Conservation (phyloP, 2,329 filamentous ascomycete species). For the Colletotrichum limetticola region DNA sequence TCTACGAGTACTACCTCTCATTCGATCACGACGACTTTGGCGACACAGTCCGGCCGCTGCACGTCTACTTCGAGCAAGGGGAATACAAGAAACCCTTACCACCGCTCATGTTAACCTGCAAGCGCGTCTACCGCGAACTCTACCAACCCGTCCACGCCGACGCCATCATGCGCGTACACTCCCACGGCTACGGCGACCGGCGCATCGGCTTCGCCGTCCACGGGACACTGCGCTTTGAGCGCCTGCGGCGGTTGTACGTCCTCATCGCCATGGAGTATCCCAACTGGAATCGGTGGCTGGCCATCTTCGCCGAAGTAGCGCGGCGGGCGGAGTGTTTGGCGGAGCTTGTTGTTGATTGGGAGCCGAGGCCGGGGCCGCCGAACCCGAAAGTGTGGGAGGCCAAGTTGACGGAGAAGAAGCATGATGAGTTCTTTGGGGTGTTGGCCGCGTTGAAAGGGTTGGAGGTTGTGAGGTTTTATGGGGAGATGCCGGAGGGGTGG, state of each 20-base stretch:
- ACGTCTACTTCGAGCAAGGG: slow-evolving; percentile 28
- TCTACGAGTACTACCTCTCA: slow-evolving; percentile 28
- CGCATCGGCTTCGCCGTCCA: slow-evolving; percentile 44
- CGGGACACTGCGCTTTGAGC: slow-evolving; percentile 41
- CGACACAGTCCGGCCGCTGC: slow-evolving; percentile 28
- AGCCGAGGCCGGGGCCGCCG: slow-evolving; percentile 35
- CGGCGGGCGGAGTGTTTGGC: slow-evolving; percentile 32
- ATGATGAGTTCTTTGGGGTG: slow-evolving; percentile 18
- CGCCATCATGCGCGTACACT: slow-evolving; percentile 41
- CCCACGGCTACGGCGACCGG: slow-evolving; percentile 36
- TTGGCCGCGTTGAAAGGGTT: slow-evolving; percentile 10
- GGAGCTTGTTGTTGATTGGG: slow-evolving; percentile 44
- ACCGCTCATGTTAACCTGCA: slow-evolving; percentile 42
- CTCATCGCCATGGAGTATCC: slow-evolving; percentile 42
- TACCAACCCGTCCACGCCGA: slow-evolving; percentile 37
- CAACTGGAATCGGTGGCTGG: slow-evolving; percentile 46
- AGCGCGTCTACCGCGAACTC: slow-evolving; percentile 44
- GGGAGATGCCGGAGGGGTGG: slow-evolving; percentile 21
- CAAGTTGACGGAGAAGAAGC: slow-evolving; percentile 23
- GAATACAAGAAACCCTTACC: slow-evolving; percentile 24
- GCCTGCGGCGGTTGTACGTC: slow-evolving; percentile 40
- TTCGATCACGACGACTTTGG: slow-evolving; percentile 25
- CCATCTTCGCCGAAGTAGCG: slow-evolving; percentile 40
- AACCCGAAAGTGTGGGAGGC: slow-evolving; percentile 20
- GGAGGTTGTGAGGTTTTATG: slow-evolving; percentile 17